phyloP scores from a whole-genome alignment of 768 basidiomycete genomes.

The Mycena olivaceomarginata region DNA sequence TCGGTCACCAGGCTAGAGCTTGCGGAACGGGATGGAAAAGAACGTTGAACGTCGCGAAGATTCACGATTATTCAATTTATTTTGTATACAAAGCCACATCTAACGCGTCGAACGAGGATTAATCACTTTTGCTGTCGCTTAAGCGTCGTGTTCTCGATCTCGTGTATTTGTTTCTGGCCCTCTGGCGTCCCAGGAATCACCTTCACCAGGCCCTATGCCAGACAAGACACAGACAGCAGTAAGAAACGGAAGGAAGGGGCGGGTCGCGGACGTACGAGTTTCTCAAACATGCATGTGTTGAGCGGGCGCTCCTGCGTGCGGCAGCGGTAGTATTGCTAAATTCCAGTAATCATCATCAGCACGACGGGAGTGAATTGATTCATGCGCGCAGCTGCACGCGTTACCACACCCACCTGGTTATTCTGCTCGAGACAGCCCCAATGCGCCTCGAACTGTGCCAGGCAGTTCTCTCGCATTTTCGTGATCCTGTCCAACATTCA shows the following conservation, averaged over 20 bases:
- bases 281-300: constrained; percentile 97
- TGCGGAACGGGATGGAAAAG: too few species aligned
- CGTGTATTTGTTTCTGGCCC: constrained; percentile 91
- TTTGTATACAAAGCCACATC: background rate
- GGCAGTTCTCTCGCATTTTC: constrained; percentile 95
- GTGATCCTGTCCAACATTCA: constrained; percentile 74
- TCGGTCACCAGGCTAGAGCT: too few species aligned
- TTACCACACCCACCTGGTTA: constrained; percentile 87
- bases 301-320: constrained; percentile 91
- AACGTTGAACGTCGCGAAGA: background rate
- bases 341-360: constrained; percentile 1
- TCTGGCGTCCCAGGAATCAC: constrained; percentile 92
- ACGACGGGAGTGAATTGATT: background rate
- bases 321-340: constrained; percentile 91
- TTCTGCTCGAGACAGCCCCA: constrained; percentile 96
- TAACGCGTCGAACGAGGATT: background rate
- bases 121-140: constrained; percentile 87
- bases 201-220: constrained; percentile 88
- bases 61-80: background rate
- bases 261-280: constrained; percentile 80
- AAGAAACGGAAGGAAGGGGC: background rate
- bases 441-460: constrained; percentile 90
- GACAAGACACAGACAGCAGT: background rate
- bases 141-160: constrained; percentile 90
- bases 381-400: background rate